Conservation (phyloP, 2,329 filamentous ascomycete genomes). For the Fusarium hostae region DNA sequence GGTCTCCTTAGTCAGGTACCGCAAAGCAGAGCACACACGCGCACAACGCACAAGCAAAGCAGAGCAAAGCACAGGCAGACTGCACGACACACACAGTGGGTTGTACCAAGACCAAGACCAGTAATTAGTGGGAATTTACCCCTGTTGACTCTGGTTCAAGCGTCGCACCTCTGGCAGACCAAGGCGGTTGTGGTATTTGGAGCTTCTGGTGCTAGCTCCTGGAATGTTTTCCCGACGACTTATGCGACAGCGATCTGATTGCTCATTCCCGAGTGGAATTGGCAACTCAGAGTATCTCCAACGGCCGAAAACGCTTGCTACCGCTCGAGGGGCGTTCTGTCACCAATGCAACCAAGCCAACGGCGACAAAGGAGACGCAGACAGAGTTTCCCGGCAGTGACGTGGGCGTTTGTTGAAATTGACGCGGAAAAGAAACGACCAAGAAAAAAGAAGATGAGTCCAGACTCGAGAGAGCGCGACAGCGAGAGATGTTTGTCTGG, state of each 20-base stretch:
- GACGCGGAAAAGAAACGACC: conserved; percentile 7
- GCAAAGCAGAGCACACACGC: conserved; percentile 1
- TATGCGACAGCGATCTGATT: conserved; percentile 39
- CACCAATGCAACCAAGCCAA: conserved; percentile 34
- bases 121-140: conserved; percentile 34
- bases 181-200: conserved; percentile 22
- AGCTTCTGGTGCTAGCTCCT: conserved; percentile 19
- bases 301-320: conserved; percentile 21
- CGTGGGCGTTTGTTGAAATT: conserved; percentile 13
- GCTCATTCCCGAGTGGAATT: conserved; percentile 42
- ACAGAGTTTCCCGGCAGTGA: conserved; percentile 17
- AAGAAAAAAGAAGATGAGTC: conserved; percentile 9
- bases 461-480: conserved; percentile 6
- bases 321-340: conserved; percentile 20
- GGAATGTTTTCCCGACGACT: conserved; percentile 40
- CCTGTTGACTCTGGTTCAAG: conserved; percentile 24
- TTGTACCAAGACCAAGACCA: conserved; percentile 21
- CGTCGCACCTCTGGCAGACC: conserved; percentile 25
- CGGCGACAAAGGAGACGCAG: conserved; percentile 16
- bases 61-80: conserved; percentile 18
- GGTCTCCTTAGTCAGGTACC: conserved; percentile 29
- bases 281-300: conserved; percentile 18
- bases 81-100: conserved; percentile 31
- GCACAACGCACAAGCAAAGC: conserved; percentile 28
- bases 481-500: neutral